phyloP scores from a whole-genome alignment of 2,329 filamentous ascomycete genomes.

The Pyrenochaeta sp. region DNA sequence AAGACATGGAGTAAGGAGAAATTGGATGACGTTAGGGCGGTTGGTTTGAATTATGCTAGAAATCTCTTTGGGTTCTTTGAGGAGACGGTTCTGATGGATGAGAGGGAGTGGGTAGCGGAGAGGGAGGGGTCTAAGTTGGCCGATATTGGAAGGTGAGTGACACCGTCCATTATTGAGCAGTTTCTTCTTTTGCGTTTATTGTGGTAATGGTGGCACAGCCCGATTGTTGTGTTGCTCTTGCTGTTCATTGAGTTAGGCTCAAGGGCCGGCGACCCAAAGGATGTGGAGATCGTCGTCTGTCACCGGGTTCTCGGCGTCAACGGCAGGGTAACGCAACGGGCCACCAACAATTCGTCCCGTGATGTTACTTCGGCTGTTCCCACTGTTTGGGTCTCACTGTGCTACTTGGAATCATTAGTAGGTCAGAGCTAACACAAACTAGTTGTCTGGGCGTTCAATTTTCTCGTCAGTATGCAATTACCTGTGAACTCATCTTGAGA shows the following conservation, averaged over 20 bases:
- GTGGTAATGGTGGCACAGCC: too few species aligned
- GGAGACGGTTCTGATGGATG: conserved; percentile 68
- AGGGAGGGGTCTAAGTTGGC: conserved; percentile 62
- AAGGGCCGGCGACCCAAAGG: neutral
- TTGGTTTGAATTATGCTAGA: conserved; percentile 63
- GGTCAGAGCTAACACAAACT: conserved; percentile 8
- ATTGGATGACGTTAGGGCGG: conserved; percentile 56
- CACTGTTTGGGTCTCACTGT: neutral
- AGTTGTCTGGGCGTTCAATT: conserved; percentile 71
- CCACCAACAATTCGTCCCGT: neutral
- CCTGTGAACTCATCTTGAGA: conserved; percentile 59
- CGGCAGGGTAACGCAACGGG: neutral
- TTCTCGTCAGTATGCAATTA: conserved; percentile 66
- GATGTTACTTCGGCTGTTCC: neutral
- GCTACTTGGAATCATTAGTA: neutral
- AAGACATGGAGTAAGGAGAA: conserved; percentile 50
- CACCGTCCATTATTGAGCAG: too few species aligned
- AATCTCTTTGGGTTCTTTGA: conserved; percentile 66
- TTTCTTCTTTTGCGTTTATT: too few species aligned
- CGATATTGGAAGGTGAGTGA: conserved; percentile 67
- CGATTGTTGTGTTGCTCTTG: neutral
- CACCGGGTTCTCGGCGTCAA: neutral
- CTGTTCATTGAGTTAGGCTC: neutral
- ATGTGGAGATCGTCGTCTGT: neutral
- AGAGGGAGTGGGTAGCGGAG: conserved; percentile 68